Base-by-base conservation (phyloP, 192 early-diverging fungal genomes). In the Backusella australiensis region DNA sequence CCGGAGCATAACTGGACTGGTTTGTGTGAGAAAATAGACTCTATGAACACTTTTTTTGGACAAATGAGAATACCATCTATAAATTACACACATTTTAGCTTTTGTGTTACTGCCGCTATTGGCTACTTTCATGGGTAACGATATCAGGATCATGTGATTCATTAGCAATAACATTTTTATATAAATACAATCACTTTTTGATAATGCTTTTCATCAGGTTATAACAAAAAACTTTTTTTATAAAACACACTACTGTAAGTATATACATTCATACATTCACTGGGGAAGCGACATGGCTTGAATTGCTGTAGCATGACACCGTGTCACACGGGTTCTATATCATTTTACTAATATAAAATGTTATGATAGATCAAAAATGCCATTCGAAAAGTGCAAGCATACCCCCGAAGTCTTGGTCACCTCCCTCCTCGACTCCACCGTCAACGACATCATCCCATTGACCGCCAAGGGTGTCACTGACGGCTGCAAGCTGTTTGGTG, bases 381-480 rank as follows among this genome's bases (percentile, higher is more conserved):
- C 56, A 63, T 69, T 69, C 41, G 68, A 69, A 69, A 69, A 69
- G 36, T 69, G 35, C 34, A 69, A 69, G 21, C 68, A 69, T 23
- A 69, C 26, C 29, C 35, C 68, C 19, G 68, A 69, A 69, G 68
- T 38, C 12, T 69, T 69, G 23, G 35, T 69, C 11, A 15, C 34
- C 23, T 21, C 34, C 3, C 34, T 69, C 19, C 68, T 69, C 23
- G 68, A 69, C 19, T 38, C 68, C 4, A 69, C 68, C 6, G 68
- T 69, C 4, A 69, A 69, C 21, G 36, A 19, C 11, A 69, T 69
- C 19, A 69, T 69, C 21, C 68, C 68, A 39, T 69, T 69, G n/a
- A 69, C 68, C 12, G 35, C 68, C 4, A 69, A 69, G 38, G 68
- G 68, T 14, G 68, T 69, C 5, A 21, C 35, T 29, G n/a, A 19